Conservation (phyloP, 2,329 filamentous ascomycete genomes). For the Epichloe coenophiala region DNA sequence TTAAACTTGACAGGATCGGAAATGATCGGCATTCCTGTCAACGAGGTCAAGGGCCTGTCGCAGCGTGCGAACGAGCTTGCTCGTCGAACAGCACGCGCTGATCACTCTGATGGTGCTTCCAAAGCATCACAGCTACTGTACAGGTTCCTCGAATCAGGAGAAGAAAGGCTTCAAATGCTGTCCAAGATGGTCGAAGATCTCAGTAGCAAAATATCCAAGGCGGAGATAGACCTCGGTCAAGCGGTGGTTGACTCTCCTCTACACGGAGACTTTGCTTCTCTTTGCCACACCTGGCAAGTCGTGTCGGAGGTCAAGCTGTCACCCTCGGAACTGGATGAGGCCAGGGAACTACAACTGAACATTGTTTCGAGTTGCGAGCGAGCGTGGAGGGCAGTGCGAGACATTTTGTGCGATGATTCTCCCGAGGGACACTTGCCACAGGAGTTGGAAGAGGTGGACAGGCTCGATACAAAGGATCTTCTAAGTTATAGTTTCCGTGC, state of each 20-base stretch:
- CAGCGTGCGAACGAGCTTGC: constrained; percentile 43
- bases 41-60: constrained; percentile 33
- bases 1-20: constrained; percentile 11
- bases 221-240: constrained; percentile 48
- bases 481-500: constrained; percentile 92
- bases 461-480: constrained; percentile 72
- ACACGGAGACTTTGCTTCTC: constrained; percentile 55
- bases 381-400: constrained; percentile 66
- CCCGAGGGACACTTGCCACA: constrained; percentile 78
- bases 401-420: constrained; percentile 81
- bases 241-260: constrained; percentile 55
- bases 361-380: constrained; percentile 47
- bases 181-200: constrained; percentile 45
- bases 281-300: constrained; percentile 44
- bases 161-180: constrained; percentile 37
- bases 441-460: constrained; percentile 57
- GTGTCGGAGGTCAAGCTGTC: constrained; percentile 28
- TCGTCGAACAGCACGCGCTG: constrained; percentile 63
- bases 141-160: constrained; percentile 33
- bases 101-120: constrained; percentile 85
- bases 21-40: constrained; percentile 8
- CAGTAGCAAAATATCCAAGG: constrained; percentile 49
- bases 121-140: constrained; percentile 60
- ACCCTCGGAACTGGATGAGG: constrained; percentile 19
- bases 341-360: constrained; percentile 34